phyloP scores from a whole-genome alignment of 345 rosid genomes.

The Chamaenerion angustifolium region DNA sequence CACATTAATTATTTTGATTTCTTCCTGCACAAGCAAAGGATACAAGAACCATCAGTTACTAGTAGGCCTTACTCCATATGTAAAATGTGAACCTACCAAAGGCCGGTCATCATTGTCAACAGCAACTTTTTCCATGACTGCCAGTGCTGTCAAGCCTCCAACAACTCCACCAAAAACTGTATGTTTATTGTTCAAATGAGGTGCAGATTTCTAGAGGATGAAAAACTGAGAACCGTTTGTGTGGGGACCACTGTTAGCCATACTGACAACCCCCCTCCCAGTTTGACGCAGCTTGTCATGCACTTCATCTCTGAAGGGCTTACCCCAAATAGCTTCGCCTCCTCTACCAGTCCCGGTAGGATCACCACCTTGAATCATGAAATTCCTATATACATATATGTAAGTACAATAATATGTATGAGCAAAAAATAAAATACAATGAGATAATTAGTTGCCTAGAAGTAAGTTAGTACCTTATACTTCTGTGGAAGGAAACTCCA shows the following conservation, averaged over 20 bases:
- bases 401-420: neutral
- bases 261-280: slow-evolving; percentile 88
- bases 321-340: slow-evolving; percentile 94
- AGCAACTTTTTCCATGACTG: slow-evolving; percentile 85
- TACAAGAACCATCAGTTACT: no score
- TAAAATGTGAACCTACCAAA: slow-evolving; percentile 33
- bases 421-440: neutral
- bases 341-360: slow-evolving; percentile 87
- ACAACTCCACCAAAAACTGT: slow-evolving; percentile 90
- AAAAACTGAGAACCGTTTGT: slow-evolving; percentile 96
- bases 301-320: slow-evolving; percentile 82
- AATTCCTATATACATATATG: slow-evolving; percentile 33
- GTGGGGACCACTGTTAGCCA: slow-evolving; percentile 97
- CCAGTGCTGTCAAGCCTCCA: slow-evolving; percentile 72
- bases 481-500: slow-evolving; percentile 72
- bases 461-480: slow-evolving; percentile 36
- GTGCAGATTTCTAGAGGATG: slow-evolving; percentile 94
- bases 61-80: no score
- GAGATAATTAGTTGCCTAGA: no score
- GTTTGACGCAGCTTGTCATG: slow-evolving; percentile 87
- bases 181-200: slow-evolving; percentile 84
- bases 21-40: slow-evolving; percentile 40
- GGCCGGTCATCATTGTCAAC: slow-evolving; percentile 77
- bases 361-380: slow-evolving; percentile 98
- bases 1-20: slow-evolving; percentile 63